Evolutionary conservation across 352 stramenopile species (phyloP), one percentile per base, ranked within the genome.

Genomic region (Phytophthora capsici): DNA sequence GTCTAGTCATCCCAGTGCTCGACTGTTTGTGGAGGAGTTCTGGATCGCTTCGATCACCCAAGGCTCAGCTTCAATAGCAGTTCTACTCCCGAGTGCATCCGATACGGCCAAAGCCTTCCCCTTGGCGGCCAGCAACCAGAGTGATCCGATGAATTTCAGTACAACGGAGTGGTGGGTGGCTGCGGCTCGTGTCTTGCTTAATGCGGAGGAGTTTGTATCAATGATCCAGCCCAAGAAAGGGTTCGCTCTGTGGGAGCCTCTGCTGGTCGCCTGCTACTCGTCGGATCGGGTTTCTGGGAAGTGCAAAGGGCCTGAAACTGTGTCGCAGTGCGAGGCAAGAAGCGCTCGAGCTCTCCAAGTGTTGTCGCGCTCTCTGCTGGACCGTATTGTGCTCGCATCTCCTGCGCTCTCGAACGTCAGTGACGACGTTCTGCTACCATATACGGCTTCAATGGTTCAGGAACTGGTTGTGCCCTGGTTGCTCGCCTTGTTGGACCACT

Each of bases 11-110:
- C 82, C 82, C 6, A 64, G 50, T 23, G 68, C 81, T 51, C 60
- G 63, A 9, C 63, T 80, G 49, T 81, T 88, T 40, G 67, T 88
- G 7, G 80, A 91, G 54, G 67, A 75, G 25, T 61, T 85, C 19
- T 91, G 80, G 82, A 44, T 79, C 9, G 45, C 62, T 37, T 26
- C 62, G 12, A 57, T 75, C 19, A 64, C 62, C 9, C 62, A 69
- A 50, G n/a, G 32, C 7, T 44, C 30, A n/a, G 13, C 7, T 6
- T 53, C 67, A 20, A 36, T 22, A 19, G 40, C 28, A 13, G 10
- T 12, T 6, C n/a, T 72, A 53, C 26, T 72, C 13, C 37, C 54
- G 8, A 45, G 48, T 37, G 63, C 71, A 3, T 70, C 57, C 4
- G 51, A 57, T 16, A 40, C 68, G 44, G 40, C 71, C 5, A 57